Percentiles rank a stretch among this genome's conserved stretches.
Conservation (phyloP, 768 basidiomycete species). For the Auricularia sp. region DNA sequence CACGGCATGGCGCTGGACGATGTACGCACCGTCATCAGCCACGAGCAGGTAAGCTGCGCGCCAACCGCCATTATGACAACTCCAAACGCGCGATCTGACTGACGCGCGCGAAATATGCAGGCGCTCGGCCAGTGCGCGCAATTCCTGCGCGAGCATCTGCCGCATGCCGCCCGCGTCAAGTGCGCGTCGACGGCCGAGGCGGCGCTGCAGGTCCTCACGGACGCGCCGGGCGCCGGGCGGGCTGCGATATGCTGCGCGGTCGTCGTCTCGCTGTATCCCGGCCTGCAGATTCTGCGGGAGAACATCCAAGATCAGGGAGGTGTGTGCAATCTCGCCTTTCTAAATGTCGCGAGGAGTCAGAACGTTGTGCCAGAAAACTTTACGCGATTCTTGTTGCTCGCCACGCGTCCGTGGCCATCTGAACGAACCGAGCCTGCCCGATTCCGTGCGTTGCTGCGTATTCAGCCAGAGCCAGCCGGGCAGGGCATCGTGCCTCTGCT, state of each 20-base stretch:
- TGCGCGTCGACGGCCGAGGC: conserved; percentile 68
- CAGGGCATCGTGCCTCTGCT: conserved; percentile 19
- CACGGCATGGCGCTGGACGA: conserved; percentile 44
- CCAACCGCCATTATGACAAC: not conserved
- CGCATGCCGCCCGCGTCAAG: conserved; percentile 40
- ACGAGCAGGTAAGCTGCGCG: conserved; percentile 52
- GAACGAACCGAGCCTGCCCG: not conserved
- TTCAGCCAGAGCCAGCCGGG: not conserved
- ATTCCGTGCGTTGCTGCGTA: not conserved
- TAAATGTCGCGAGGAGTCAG: not conserved
- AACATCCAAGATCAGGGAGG: conserved; percentile 55
- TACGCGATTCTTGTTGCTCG: conserved; percentile 8
- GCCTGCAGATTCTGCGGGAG: conserved; percentile 48
- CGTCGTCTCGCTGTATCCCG: conserved; percentile 48
- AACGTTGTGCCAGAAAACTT: conserved; percentile 6
- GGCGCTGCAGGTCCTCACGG: conserved; percentile 35
- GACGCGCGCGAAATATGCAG: conserved; percentile 25
- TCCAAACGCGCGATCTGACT: not conserved
- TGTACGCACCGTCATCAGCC: conserved; percentile 55
- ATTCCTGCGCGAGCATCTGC: conserved; percentile 46
- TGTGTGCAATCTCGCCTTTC: conserved; percentile 13
- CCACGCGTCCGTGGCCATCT: not conserved
- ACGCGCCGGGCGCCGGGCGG: conserved; percentile 33
- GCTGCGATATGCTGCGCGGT: conserved; percentile 70
- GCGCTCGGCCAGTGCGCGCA: conserved; percentile 69